Conservation (phyloP, 805 yeast species). For the Peterozyma xylosa region DNA sequence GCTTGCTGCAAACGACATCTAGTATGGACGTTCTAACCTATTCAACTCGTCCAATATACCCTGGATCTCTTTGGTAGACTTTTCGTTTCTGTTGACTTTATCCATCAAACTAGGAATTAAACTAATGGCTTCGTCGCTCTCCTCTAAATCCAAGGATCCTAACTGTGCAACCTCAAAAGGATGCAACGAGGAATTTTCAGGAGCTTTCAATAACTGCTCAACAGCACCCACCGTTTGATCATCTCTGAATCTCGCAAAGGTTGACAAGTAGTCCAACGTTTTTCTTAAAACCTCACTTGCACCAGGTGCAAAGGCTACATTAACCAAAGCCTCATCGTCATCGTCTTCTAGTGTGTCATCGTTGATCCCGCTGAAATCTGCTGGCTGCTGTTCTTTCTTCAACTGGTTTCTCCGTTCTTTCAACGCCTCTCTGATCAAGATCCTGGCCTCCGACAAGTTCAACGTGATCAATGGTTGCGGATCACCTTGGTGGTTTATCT, state of each 20-base stretch:
- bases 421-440: conserved; percentile 84
- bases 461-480: conserved; percentile 73
- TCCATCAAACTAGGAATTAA: conserved; percentile 79
- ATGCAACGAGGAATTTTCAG: conserved; percentile 73
- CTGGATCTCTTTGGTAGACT: conserved; percentile 81
- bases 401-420: conserved; percentile 48
- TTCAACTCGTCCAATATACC: conserved; percentile 82
- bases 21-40: conserved; percentile 43
- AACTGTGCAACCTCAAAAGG: conserved; percentile 94
- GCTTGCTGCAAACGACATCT: no score
- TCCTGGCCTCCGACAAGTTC: conserved; percentile 83
- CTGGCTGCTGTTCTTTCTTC: conserved; percentile 19
- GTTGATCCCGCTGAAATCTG: conserved; percentile 15
- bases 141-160: conserved; percentile 85
- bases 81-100: conserved; percentile 32
- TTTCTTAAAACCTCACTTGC: conserved; percentile 87
- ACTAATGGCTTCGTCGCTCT: conserved; percentile 93
- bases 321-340: conserved; percentile 42
- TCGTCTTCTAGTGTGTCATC: conserved; percentile 19
- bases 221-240: conserved; percentile 91
- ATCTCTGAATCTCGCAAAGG: conserved; percentile 86
- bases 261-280: conserved; percentile 78
- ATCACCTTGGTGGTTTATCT: conserved; percentile 74
- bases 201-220: conserved; percentile 69
- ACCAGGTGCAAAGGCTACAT: conserved; percentile 55